These are phyloP conservation scores for Cyclospora cayetanensis DNA, from an alignment of 169 alveolate genomes.

Conservation along the genomic window DNA sequence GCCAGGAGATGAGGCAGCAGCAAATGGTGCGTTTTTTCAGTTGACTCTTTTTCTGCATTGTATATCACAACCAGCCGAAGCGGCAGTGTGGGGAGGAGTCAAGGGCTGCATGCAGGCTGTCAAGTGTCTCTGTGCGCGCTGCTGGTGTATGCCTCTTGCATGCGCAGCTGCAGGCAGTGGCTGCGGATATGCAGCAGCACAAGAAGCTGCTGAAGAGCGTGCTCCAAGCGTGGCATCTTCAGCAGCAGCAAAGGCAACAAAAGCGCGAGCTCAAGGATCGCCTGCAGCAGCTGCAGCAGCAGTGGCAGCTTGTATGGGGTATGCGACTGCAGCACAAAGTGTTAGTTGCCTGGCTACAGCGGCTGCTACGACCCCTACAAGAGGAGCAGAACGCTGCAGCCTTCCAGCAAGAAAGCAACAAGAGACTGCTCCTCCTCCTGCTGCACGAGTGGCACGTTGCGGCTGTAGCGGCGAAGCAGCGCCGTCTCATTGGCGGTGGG, in stretches of 20 bases:
- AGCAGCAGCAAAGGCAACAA: slow-evolving; percentile 15
- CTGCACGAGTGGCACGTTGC: background rate
- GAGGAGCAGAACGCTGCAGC: slow-evolving; percentile 19
- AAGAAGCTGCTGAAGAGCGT: background rate
- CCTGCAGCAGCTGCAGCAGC: slow-evolving; percentile 20
- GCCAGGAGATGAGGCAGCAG: slow-evolving; percentile 11
- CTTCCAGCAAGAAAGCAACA: background rate
- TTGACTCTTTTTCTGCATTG: no score
- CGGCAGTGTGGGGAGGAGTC: slow-evolving; percentile 15
- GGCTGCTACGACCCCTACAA: slow-evolving; percentile 56
- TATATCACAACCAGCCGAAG: slow-evolving; percentile 18
- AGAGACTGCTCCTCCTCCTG: background rate
- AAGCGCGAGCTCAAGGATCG: slow-evolving; percentile 9
- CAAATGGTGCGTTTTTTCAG: background rate
- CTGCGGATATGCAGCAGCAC: background rate
- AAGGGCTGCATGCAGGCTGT: background rate
- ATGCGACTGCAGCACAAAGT: slow-evolving; percentile 36
- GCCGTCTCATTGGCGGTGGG: background rate
- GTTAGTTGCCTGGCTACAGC: slow-evolving; percentile 54
- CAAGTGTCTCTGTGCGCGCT: background rate
- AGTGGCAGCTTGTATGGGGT: background rate
- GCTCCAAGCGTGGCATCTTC: slow-evolving; percentile 1
- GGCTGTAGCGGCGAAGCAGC: background rate
- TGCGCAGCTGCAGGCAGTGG: slow-evolving; percentile 22
- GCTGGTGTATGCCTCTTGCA: background rate